Conservation (phyloP, 345 rosid species). For the Odontarrhena argentea region DNA sequence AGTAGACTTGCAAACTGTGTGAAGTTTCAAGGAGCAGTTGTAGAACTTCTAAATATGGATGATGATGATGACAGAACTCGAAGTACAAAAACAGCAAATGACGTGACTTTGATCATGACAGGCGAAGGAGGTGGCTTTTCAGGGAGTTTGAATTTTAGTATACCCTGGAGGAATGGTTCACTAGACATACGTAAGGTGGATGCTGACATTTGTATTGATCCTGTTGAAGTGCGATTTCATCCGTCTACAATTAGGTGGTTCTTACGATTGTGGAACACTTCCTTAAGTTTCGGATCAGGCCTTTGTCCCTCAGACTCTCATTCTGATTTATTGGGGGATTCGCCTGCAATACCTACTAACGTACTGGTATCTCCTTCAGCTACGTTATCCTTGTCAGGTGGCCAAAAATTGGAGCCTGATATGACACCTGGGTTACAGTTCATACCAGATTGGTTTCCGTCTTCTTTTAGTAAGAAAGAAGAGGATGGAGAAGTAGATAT, state of each 20-base stretch:
- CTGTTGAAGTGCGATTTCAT: constrained; percentile 70
- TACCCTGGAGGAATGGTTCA: constrained; percentile 95
- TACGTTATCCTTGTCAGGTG: constrained; percentile 41
- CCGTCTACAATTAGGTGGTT: constrained; percentile 76
- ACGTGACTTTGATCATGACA: constrained; percentile 55
- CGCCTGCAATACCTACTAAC: constrained; percentile 40
- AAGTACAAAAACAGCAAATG: constrained; percentile 40
- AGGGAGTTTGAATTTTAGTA: constrained; percentile 77
- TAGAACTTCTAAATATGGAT: constrained; percentile 73
- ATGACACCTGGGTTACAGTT: constrained; percentile 57
- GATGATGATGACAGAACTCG: constrained; percentile 37
- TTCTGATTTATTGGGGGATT: constrained; percentile 41
- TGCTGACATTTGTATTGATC: constrained; percentile 74
- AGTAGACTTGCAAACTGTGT: constrained; percentile 71
- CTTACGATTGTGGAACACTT: constrained; percentile 58
- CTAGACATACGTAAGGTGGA: constrained; percentile 86
- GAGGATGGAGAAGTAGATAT: constrained; percentile 64
- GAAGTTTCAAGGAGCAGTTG: constrained; percentile 71
- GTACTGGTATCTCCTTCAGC: constrained; percentile 43
- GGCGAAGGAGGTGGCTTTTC: constrained; percentile 78
- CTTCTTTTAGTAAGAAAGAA: constrained; percentile 43
- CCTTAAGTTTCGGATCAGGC: constrained; percentile 47
- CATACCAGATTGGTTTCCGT: constrained; percentile 85
- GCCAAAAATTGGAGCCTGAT: constrained; percentile 50
- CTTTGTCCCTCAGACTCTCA: constrained; percentile 51